phyloP scores from a whole-genome alignment of 2,329 filamentous ascomycete genomes.

The Aspergillus fijiensis region DNA sequence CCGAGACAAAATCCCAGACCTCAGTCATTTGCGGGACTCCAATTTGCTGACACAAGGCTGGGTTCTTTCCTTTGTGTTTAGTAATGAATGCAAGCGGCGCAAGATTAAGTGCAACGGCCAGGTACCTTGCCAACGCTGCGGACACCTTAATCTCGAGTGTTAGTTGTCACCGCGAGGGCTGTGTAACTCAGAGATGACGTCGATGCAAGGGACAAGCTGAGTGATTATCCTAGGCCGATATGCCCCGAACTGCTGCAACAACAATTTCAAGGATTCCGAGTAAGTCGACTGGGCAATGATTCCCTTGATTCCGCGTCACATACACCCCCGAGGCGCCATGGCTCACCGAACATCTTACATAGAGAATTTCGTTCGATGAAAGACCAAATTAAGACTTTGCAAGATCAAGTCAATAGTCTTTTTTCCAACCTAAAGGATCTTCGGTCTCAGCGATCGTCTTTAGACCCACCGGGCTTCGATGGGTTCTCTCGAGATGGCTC shows the following conservation, averaged over 20 bases:
- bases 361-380: slow-evolving; percentile 81
- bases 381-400: slow-evolving; percentile 69
- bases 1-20: background rate
- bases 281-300: slow-evolving; percentile 31
- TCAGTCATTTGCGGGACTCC: background rate
- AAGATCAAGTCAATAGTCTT: slow-evolving; percentile 80
- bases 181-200: background rate
- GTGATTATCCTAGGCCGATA: slow-evolving; percentile 50
- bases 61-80: slow-evolving; percentile 24
- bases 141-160: slow-evolving; percentile 63
- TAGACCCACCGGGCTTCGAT: slow-evolving; percentile 38
- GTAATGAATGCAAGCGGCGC: slow-evolving; percentile 64
- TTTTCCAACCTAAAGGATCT: slow-evolving; percentile 70
- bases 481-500: slow-evolving; percentile 41
- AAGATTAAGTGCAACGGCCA: slow-evolving; percentile 70
- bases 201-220: background rate
- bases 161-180: slow-evolving; percentile 11
- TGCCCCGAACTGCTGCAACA: slow-evolving; percentile 66
- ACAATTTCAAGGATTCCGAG: slow-evolving; percentile 87
- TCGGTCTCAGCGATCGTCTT: slow-evolving; percentile 48
- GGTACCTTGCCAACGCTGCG: slow-evolving; percentile 64
- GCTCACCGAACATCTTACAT: slow-evolving; percentile 9
- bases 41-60: slow-evolving; percentile 13
- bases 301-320: background rate
- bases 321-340: background rate